Base-by-base conservation (phyloP, 2,329 filamentous ascomycete species). In the Tothia fuscella region DNA sequence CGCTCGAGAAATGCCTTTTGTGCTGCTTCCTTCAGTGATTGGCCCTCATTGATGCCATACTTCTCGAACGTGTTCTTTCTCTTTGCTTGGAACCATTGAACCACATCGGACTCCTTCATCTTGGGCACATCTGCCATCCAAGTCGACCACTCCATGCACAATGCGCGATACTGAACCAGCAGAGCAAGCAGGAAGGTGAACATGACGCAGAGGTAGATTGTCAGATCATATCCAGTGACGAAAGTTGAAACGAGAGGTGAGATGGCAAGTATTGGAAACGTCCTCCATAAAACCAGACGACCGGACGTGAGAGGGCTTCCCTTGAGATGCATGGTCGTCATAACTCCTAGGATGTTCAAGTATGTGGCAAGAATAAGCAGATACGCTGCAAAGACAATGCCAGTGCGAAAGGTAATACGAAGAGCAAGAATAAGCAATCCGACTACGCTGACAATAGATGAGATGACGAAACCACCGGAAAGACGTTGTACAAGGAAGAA, bases 401-500 rank as follows among this genome's bases (percentile, higher is more conserved):
- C 38, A 31, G 38, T 21, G 10, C 25, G 29, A 5, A 40, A 3
- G 12, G 25, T 22, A n/a, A 30, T 30, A 9, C 22, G 25, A 3
- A 19, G 25, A 7, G 38, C 25, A 10, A 40, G 26, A 10, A 17
- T 28, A 31, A 40, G 6, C 6, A 40, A 40, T 5, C 25, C 38
- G 25, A 13, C 16, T 16, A 9, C 20, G 16, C n/a, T 28, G 16
- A 40, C 29, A 13, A 40, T 29, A 10, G 31, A 13, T 6, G 3
- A 22, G 16, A 40, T 6, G 16, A 24, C 9, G 10, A 40, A 12
- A 12, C 38, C 38, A 13, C 25, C 38, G 4, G 29, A 29, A 19
- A 40, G 29, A 17, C 38, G 38, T 40, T 29, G 25, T 6, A 40
- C 21, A 24, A 40, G 22, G n/a, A 40, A 40, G 3, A 40, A 29